Conservation (phyloP, 768 basidiomycete species). For the Sarcomyxa edulis region DNA sequence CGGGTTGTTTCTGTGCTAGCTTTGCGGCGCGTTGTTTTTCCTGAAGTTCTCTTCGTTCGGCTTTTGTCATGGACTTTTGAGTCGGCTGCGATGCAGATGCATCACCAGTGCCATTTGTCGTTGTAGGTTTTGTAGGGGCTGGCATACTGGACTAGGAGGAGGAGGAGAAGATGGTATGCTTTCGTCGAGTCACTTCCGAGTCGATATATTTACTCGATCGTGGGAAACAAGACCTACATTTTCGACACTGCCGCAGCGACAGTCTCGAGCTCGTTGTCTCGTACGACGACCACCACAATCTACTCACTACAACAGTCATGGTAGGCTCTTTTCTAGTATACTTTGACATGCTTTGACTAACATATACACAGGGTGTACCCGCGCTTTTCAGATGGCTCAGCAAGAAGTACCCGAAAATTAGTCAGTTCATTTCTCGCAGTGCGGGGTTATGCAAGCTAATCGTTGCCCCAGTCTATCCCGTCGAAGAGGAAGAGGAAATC, state of each 20-base stretch:
- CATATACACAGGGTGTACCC: slow-evolving; percentile 89
- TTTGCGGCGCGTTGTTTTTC: slow-evolving; percentile 82
- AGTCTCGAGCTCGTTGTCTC: too few species aligned
- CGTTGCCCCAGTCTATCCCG: slow-evolving; percentile 53
- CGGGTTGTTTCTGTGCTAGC: slow-evolving; percentile 34
- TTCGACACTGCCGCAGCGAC: too few species aligned
- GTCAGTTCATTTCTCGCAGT: slow-evolving; percentile 35
- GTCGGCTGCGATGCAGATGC: slow-evolving; percentile 11
- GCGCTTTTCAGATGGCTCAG: slow-evolving; percentile 98
- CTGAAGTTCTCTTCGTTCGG: slow-evolving; percentile 74
- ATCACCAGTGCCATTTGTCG: too few species aligned
- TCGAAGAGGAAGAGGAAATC: slow-evolving; percentile 79
- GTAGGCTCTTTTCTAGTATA: slow-evolving; percentile 5
- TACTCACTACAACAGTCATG: too few species aligned
- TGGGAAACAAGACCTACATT: too few species aligned
- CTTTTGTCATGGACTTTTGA: slow-evolving; percentile 76
- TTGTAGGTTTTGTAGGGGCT: not conserved
- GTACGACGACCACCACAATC: too few species aligned
- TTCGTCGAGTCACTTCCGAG: not conserved
- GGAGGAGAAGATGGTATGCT: too few species aligned
- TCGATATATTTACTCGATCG: slow-evolving; percentile 2
- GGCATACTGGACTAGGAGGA: too few species aligned
- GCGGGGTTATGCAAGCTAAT: not conserved
- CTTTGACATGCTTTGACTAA: slow-evolving; percentile 5
- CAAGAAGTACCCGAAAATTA: slow-evolving; percentile 97